Base-by-base conservation (phyloP, 83 land plant genomes). In the Diphasiastrum complanatum region DNA sequence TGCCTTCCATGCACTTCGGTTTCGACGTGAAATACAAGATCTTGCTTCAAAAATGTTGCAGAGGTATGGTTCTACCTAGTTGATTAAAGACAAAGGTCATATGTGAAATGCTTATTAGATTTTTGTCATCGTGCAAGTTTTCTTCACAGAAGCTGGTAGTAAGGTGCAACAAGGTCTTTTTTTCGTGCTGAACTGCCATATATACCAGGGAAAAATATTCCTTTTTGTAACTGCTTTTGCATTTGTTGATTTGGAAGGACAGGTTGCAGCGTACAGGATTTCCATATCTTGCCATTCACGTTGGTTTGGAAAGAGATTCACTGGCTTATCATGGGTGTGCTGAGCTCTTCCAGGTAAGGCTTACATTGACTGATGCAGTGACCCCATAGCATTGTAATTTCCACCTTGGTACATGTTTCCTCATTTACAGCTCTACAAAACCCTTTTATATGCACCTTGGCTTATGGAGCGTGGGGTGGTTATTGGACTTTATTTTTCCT, bases 241-340 rank as follows among this genome's bases (percentile, higher is more conserved):
- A 38, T 55, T 66, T 12, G 38, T n/a, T n/a, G n/a, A n/a, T n/a
- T n/a, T n/a, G n/a, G n/a, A n/a, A n/a, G n/a, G n/a, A 33, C 75
- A 92, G 98, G 66, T 70, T 92, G 65, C 72, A 84, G 59, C 71
- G 69, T 47, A 68, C 69, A 40, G 85, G 85, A 46, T 79, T 69
- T 67, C 98, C 91, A 29, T 88, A 78, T 55, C 77, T 92, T 33
- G 87, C 75, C 31, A 83, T 58, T 65, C 91, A 88, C 55, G 67
- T 86, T 45, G 91, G 95, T 3, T 64, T 92, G 23, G 74, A 77
- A 29, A 81, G 83, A 56, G 88, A 85, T 38, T 68, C 79, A n/a
- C 75, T 92, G 18, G 95, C 98, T 30, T 81, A 79, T 62, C 95
- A 92, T 79, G 98, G 98, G 35, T 92, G 98, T 78, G 98, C 91